Conservation (phyloP, 1,284 basidiomycete species). For the Rhodofomes roseus region DNA sequence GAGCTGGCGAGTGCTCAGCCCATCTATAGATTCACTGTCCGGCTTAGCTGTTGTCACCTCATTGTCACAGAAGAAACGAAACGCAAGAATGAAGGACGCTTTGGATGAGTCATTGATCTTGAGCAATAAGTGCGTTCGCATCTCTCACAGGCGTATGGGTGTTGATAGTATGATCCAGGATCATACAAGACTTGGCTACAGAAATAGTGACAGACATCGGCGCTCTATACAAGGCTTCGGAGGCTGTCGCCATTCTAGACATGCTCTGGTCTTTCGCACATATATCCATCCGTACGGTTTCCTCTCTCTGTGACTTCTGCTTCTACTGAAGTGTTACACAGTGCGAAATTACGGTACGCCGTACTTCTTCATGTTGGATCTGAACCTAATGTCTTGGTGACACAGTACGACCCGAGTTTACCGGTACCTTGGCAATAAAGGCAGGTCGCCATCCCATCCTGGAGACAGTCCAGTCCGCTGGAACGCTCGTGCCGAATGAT, state of each 20-base stretch:
- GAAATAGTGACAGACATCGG: constrained; percentile 66
- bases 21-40: not conserved
- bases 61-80: constrained; percentile 68
- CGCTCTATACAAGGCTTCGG: constrained; percentile 82
- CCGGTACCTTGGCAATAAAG: constrained; percentile 82
- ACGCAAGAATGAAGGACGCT: constrained; percentile 80
- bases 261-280: constrained; percentile 86
- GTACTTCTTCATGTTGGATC: not conserved
- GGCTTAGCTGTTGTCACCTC: not conserved
- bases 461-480: constrained; percentile 67
- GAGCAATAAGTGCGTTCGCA: constrained; percentile 57
- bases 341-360: constrained; percentile 68
- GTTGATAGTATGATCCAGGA: constrained; percentile 36
- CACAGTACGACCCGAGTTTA: constrained; percentile 84
- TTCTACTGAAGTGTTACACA: constrained; percentile 22
- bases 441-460: constrained; percentile 84
- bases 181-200: constrained; percentile 67
- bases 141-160: not conserved
- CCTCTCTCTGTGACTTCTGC: not conserved
- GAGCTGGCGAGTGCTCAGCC: constrained; percentile 56
- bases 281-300: constrained; percentile 62
- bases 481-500: constrained; percentile 80
- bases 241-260: constrained; percentile 86
- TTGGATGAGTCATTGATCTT: constrained; percentile 79
- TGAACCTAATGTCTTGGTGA: not conserved